Conservation (phyloP, 495 filamentous ascomycete species). For the Aspergillus hancockii region DNA sequence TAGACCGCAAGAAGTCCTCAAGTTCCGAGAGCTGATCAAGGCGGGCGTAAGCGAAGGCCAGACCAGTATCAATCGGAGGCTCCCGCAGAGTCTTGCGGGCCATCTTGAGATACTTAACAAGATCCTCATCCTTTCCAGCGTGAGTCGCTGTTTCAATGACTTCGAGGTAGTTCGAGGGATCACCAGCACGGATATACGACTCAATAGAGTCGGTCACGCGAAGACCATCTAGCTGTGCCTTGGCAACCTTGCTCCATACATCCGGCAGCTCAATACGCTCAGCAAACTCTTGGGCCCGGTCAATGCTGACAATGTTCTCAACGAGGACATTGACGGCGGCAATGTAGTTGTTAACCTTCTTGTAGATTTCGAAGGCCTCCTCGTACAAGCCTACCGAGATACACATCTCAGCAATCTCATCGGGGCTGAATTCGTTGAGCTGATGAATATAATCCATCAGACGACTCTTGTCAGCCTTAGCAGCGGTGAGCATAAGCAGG, state of each 20-base stretch:
- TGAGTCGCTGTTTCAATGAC: constrained; percentile 96
- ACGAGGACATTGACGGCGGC: constrained; percentile 90
- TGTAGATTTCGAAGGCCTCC: constrained; percentile 98
- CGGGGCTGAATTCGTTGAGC: constrained; percentile 82
- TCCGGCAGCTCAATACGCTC: constrained; percentile 93
- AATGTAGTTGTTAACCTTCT: constrained; percentile 89
- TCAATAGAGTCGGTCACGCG: constrained; percentile 92
- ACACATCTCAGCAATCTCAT: constrained; percentile 91
- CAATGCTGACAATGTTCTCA: constrained; percentile 97
- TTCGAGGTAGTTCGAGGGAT: constrained; percentile 90
- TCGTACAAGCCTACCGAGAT: constrained; percentile 93
- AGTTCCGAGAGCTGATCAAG: constrained; percentile 89
- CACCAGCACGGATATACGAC: constrained; percentile 93
- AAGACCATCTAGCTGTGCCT: constrained; percentile 96
- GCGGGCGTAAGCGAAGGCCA: constrained; percentile 92
- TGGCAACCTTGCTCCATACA: constrained; percentile 99
- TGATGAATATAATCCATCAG: constrained; percentile 97
- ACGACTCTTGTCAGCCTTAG: constrained; percentile 92
- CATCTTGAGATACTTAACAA: constrained; percentile 97
- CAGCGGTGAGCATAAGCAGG: constrained; percentile 92
- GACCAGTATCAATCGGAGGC: constrained; percentile 86
- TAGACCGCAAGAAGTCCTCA: constrained; percentile 92
- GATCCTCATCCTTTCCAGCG: constrained; percentile 96
- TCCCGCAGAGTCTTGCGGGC: constrained; percentile 95
- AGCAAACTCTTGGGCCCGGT: constrained; percentile 93